Evolutionary conservation across 179 eudicot species (phyloP).

Genomic region (Spergularia azorica): DNA sequence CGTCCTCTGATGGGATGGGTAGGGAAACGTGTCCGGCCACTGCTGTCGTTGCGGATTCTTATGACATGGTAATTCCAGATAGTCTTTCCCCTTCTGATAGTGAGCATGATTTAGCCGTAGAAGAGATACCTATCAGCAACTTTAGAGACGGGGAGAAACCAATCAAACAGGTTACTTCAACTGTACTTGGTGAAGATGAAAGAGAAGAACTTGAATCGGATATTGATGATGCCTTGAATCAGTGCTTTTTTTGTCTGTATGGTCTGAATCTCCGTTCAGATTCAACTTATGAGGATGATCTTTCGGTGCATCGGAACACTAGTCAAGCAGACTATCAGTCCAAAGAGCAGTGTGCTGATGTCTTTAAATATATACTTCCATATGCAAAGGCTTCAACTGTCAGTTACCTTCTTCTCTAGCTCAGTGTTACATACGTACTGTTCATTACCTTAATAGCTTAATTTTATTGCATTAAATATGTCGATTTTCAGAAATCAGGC

Average conservation of each 20-base stretch:
- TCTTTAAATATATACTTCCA: slow-evolving; percentile 90
- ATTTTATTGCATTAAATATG: slow-evolving; percentile 20
- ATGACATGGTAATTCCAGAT: slow-evolving; percentile 34
- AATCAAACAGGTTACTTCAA: slow-evolving; percentile 32
- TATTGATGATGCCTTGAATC: slow-evolving; percentile 93
- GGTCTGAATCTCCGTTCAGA: slow-evolving; percentile 93
- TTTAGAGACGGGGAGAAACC: slow-evolving; percentile 39
- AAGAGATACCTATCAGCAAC: slow-evolving; percentile 23
- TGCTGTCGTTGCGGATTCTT: slow-evolving; percentile 20
- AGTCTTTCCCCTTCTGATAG: slow-evolving; percentile 34
- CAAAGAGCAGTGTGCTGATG: slow-evolving; percentile 99
- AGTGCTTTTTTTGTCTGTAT: slow-evolving; percentile 92
- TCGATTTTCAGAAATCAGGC: slow-evolving; percentile 69
- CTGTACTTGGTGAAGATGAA: slow-evolving; percentile 72
- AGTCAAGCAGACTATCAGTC: slow-evolving; percentile 96
- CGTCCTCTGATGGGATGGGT: slow-evolving; percentile 35
- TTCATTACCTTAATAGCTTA: slow-evolving; percentile 11
- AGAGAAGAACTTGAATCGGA: slow-evolving; percentile 85
- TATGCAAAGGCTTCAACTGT: slow-evolving; percentile 98
- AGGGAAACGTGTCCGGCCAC: slow-evolving; percentile 18
- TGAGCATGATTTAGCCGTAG: slow-evolving; percentile 29
- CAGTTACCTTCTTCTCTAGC: slow-evolving; percentile 31
- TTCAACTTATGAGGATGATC: slow-evolving; percentile 82
- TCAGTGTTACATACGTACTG: neutral
- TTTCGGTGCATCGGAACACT: slow-evolving; percentile 78